Conservation (phyloP, 495 filamentous ascomycete species). For the Venustampulla echinocandica region DNA sequence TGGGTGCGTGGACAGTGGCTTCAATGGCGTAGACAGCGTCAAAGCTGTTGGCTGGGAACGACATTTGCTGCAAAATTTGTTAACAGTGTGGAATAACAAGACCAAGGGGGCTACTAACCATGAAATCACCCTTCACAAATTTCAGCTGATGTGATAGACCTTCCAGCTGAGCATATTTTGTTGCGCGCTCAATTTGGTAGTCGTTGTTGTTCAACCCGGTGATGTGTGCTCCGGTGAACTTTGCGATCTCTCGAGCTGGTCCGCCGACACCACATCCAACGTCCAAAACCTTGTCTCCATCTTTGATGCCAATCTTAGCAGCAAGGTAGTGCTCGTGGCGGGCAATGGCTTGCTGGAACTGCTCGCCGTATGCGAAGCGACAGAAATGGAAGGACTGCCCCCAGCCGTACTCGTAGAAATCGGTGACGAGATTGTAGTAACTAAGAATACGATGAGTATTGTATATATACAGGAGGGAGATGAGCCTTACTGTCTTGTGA, state of each 20-base stretch:
- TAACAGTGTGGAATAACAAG: not conserved
- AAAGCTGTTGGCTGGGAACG: constrained; percentile 81
- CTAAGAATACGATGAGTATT: too few relatives aligned
- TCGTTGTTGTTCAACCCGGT: constrained; percentile 98
- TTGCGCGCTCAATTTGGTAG: constrained; percentile 96
- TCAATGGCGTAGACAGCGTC: constrained; percentile 98
- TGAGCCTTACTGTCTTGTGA: constrained; percentile 78
- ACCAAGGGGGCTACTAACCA: constrained; percentile 33
- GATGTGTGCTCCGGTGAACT: constrained; percentile 83
- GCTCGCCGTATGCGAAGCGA: constrained; percentile 80
- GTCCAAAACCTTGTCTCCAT: constrained; percentile 83
- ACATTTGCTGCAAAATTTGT: constrained; percentile 61
- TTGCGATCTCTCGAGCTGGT: constrained; percentile 87
- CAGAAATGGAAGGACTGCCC: constrained; percentile 94
- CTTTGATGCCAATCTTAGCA: constrained; percentile 72
- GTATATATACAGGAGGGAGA: not conserved
- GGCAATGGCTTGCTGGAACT: constrained; percentile 85
- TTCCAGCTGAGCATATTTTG: constrained; percentile 69
- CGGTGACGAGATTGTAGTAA: constrained; percentile 98
- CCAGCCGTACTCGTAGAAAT: constrained; percentile 97
- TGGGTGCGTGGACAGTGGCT: constrained; percentile 90
- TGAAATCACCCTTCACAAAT: constrained; percentile 95
- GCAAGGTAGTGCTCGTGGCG: constrained; percentile 98
- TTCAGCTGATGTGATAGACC: constrained; percentile 70
- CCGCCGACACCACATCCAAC: constrained; percentile 96